Base-by-base conservation (phyloP, 2,329 filamentous ascomycete genomes). In the Xylaria sp. region DNA sequence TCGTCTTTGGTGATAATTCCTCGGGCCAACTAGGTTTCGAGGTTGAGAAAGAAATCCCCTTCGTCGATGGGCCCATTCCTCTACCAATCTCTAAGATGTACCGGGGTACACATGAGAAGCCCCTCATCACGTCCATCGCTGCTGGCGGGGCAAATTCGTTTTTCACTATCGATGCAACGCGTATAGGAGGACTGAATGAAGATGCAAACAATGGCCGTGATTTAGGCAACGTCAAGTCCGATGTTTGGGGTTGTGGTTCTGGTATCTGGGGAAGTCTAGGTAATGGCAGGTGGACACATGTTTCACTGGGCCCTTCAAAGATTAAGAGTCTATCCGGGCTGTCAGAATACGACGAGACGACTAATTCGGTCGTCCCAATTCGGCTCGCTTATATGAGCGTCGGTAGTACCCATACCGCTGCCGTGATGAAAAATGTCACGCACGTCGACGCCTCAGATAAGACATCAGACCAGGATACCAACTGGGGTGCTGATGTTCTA, bases 1-100 rank as follows among this genome's bases (percentile, higher is more conserved):
- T 96, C 79, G 86, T 90, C 6, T 98, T 97, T 81, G 96, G 96
- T 44, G 94, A 98, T 79, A 98, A 98, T 81, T 90, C 90, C 0
- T 88, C 89, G 51, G 96, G 96, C n/a, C 96, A 98, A 80, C 86
- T 98, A 3, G 95, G 95, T n/a, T 89, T 95, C 74, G 89, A 93
- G 59, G 88, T 87, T 62, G 89, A 89, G 58, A 78, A 86, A 0
- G 87, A 90, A 33, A 83, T 88, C 17, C 84, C 88, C 7, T 87
- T 83, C 66, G 83, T 92, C 28, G 92, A 95, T 72, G 85, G 86
- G 0, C 94, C 96, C 0, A 88, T 89, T 3, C 85, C 90, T 6
- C 79, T 98, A 2, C 87, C 92, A 0, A 86, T 93, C 46, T 87
- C 88, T 69, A 88, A 87, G 69, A 88, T 97, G 6, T 97, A 97